Evolutionary conservation across 495 filamentous ascomycete species (phyloP).

Genomic region (Talaromyces ruber): DNA sequence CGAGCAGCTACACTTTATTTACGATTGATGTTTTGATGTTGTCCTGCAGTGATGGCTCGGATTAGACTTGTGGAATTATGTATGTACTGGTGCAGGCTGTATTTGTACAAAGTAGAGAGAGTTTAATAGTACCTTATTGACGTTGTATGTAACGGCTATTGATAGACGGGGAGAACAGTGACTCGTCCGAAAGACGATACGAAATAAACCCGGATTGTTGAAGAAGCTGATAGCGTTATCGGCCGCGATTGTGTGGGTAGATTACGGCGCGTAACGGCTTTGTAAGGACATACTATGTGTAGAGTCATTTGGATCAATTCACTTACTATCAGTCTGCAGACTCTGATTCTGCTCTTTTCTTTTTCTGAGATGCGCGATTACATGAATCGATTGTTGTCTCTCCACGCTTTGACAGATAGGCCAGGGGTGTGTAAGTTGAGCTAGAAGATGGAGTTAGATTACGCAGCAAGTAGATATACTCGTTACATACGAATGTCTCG

Average conservation of each 20-base stretch:
- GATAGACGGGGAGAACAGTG: neutral
- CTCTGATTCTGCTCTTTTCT: neutral
- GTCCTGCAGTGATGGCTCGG: neutral
- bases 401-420: neutral
- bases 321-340: neutral
- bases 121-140: too few species aligned
- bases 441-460: neutral
- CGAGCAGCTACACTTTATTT: too few species aligned
- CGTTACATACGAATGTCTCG: neutral
- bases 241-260: neutral
- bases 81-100: neutral
- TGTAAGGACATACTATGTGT: neutral
- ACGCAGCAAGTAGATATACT: too few species aligned
- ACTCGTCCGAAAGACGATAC: slow-evolving; percentile 8
- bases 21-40: too few species aligned
- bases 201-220: slow-evolving; percentile 1
- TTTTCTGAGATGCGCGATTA: neutral
- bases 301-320: neutral
- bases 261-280: neutral
- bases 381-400: neutral
- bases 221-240: neutral
- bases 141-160: too few species aligned
- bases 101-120: too few species aligned
- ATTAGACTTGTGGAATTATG: neutral
- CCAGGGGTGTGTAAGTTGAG: neutral